Evolutionary conservation across 768 basidiomycete genomes (phyloP), one percentile per base, ranked within the genome.

Genomic region (Dentipellis sp.): DNA sequence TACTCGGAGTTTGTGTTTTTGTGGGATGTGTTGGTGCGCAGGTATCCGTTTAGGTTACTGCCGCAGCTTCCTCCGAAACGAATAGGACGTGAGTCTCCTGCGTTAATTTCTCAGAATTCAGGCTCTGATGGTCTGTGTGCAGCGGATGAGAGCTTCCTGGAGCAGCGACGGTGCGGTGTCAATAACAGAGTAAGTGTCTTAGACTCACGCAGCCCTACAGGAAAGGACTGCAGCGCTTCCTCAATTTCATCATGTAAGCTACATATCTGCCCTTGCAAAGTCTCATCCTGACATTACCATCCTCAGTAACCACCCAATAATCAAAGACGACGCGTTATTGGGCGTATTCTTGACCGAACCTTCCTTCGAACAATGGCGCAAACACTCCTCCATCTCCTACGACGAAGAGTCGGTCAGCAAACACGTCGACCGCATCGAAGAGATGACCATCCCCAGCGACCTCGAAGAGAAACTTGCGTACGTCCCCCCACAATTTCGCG

Each of bases 1-100:
- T 99, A 97, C 68, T 92, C 90, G 7, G 97, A 99, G 68, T 99
- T 98, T 67, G 79, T 79, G 10, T 94, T 88, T 69, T 74, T 98
- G 23, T 88, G 91, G 82, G 94, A 97, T 60, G 86, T 84, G 59
- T 75, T 99, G 46, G 69, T 81, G 52, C 82, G 85, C 61, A 81
- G 94, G 54, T 97, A 97, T 73, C 94, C 97, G 1, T 98, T 97
- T 79, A 83, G 97, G 49, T 73, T 98, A 22, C 79, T 97, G 60
- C 85, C 91, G 16, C 72, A 81, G 3, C 72, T 98, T 34, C 97
- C 97, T 14, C 97, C 97, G 0, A 98, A 98, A 69, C 81, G 93
- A 48, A 77, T 98, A 59, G 90, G 90, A 69, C 83, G 91, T 92
- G 63, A 74, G 90, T 76, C 34, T 9, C 48, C 21, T 10, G 52